These are phyloP conservation scores for Zoysia matrella DNA, from an alignment of 202 grass and related monocot species.

Conservation along the genomic window DNA sequence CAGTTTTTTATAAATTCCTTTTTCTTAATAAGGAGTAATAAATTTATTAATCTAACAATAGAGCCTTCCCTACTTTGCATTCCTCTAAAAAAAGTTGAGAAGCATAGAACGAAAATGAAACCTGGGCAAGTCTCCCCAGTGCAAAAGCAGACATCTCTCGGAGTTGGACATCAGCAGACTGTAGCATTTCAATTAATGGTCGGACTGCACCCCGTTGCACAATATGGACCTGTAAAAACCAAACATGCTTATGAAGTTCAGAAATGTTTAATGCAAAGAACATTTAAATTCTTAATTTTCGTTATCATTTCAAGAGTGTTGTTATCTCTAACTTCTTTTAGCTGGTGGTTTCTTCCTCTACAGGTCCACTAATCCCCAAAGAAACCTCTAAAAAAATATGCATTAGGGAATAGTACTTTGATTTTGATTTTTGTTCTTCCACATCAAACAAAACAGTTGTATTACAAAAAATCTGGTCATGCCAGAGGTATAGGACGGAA, in stretches of 20 bases:
- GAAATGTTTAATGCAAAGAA: conserved; percentile 6
- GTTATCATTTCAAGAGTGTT: conserved; percentile 16
- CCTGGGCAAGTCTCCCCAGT: conserved; percentile 98
- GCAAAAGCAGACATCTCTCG: conserved; percentile 99
- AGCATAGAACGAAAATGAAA: conserved; percentile 45
- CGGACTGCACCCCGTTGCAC: conserved; percentile 92
- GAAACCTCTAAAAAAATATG: not conserved
- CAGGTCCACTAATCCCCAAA: not conserved
- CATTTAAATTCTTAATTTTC: not conserved
- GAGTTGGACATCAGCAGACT: conserved; percentile 92
- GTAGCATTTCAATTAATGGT: conserved; percentile 97
- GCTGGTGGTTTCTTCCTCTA: not conserved
- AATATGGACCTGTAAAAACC: conserved; percentile 85
- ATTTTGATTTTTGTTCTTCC: conserved; percentile 19
- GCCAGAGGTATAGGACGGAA: not conserved
- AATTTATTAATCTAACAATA: too few species aligned
- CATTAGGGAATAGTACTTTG: conserved; percentile 17
- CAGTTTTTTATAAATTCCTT: too few species aligned
- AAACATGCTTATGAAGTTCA: conserved; percentile 32
- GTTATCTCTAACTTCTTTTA: not conserved
- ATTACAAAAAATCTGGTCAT: not conserved
- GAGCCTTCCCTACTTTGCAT: too few species aligned
- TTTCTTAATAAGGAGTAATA: too few species aligned
- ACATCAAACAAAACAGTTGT: not conserved
- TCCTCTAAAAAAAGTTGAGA: not conserved